Evolutionary conservation across 805 yeast genomes (phyloP).

Genomic region (Grigorovia yakushimaensis): DNA sequence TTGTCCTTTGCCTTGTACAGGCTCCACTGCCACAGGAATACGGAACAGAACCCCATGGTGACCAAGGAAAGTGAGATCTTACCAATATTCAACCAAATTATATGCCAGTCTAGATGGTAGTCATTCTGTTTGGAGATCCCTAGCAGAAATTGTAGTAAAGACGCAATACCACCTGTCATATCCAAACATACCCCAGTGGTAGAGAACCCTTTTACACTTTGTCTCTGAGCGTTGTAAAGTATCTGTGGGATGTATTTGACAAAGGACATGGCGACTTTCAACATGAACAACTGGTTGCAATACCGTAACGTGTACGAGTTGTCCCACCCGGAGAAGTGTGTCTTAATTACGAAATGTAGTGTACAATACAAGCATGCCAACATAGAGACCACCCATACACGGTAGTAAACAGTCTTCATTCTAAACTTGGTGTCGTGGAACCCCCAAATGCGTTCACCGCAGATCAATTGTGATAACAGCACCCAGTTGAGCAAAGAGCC

Average conservation of each 20-base stretch:
- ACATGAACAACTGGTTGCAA: conserved; percentile 19
- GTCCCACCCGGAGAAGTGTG: conserved; percentile 12
- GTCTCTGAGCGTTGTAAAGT: conserved; percentile 62
- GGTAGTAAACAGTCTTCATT: conserved; percentile 18
- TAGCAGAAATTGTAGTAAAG: conserved; percentile 19
- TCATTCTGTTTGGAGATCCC: conserved; percentile 15
- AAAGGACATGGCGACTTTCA: conserved; percentile 40
- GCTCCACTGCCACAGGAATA: conserved; percentile 33
- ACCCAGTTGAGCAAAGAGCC: conserved; percentile 36
- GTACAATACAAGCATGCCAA: conserved; percentile 1
- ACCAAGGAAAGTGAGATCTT: conserved; percentile 33
- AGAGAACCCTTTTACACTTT: conserved; percentile 79
- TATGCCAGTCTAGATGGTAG: conserved; percentile 10
- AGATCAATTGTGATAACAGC: conserved; percentile 33
- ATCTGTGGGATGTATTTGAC: conserved; percentile 72
- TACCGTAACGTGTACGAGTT: conserved; percentile 15
- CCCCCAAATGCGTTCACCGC: conserved; percentile 30
- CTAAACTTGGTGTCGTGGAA: conserved; percentile 22
- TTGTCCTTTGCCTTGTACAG: conserved; percentile 6
- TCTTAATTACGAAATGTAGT: background rate
- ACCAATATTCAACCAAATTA: conserved; percentile 30
- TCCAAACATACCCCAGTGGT: conserved; percentile 41
- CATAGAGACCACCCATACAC: conserved; percentile 12
- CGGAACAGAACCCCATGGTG: conserved; percentile 30
- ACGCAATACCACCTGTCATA: conserved; percentile 30